Evolutionary conservation across 768 basidiomycete species (phyloP).

Genomic region (Boletus reticulatus): DNA sequence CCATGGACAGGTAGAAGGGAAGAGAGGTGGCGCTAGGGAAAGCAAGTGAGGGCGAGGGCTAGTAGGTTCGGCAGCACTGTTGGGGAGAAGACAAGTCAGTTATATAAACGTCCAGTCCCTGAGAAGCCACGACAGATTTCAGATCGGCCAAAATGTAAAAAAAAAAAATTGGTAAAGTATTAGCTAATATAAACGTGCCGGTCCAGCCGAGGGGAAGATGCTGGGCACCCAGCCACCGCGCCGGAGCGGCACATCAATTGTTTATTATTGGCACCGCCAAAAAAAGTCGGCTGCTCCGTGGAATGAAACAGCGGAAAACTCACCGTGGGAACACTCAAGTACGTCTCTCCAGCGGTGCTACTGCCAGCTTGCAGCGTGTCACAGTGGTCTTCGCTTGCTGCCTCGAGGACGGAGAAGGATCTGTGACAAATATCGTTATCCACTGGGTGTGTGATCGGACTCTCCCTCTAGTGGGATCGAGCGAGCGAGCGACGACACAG

Average conservation of each 20-base stretch:
- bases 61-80: slow-evolving; percentile 17
- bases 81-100: slow-evolving; percentile 8
- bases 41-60: slow-evolving; percentile 6
- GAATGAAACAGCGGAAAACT: slow-evolving; percentile 33
- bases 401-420: slow-evolving; percentile 34
- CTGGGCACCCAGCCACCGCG: slow-evolving; percentile 19
- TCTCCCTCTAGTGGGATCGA: slow-evolving; percentile 11
- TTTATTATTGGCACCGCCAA: slow-evolving; percentile 30
- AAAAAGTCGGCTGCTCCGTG: slow-evolving; percentile 19
- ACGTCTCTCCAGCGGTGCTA: slow-evolving; percentile 9
- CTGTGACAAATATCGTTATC: slow-evolving; percentile 24
- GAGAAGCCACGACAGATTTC: slow-evolving; percentile 14
- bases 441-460: slow-evolving; percentile 10
- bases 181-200: slow-evolving; percentile 27
- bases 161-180: slow-evolving; percentile 5
- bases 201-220: slow-evolving; percentile 23
- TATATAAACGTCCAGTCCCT: slow-evolving; percentile 26
- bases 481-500: slow-evolving; percentile 10
- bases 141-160: slow-evolving; percentile 9
- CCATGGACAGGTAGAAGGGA: slow-evolving; percentile 18
- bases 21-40: slow-evolving; percentile 18
- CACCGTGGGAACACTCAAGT: slow-evolving; percentile 27
- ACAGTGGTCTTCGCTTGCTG: slow-evolving; percentile 28
- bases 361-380: slow-evolving; percentile 9
- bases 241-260: slow-evolving; percentile 25